Percentiles rank a stretch among this genome's conserved stretches.
phyloP scores from a whole-genome alignment of 2,329 filamentous ascomycete genomes.

The Phaeosphaeria sp. region DNA sequence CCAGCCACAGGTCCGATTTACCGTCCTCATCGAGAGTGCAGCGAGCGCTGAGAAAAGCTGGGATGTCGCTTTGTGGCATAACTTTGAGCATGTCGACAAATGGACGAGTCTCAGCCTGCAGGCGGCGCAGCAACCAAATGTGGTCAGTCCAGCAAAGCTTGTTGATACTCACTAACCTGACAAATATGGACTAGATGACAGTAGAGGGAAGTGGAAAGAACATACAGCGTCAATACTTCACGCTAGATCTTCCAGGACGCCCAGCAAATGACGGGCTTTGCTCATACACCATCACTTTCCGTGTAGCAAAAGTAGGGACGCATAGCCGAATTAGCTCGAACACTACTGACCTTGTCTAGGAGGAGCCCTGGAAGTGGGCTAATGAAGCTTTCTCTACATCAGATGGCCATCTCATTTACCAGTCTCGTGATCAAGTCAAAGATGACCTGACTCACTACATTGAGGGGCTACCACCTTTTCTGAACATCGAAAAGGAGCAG shows the following conservation, averaged over 20 bases:
- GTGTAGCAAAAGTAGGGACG: constrained; percentile 48
- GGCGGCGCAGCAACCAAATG: constrained; percentile 32
- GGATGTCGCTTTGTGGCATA: constrained; percentile 80
- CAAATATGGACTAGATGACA: constrained; percentile 31
- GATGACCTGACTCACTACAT: constrained; percentile 64
- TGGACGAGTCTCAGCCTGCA: constrained; percentile 67
- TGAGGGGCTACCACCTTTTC: constrained; percentile 61
- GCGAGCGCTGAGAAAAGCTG: constrained; percentile 63
- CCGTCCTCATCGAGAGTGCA: constrained; percentile 73
- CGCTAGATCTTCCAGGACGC: constrained; percentile 53
- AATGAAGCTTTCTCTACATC: constrained; percentile 67
- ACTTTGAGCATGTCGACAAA: constrained; percentile 62
- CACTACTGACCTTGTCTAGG: constrained; percentile 14
- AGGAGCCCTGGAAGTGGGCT: constrained; percentile 73
- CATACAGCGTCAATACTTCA: constrained; percentile 60
- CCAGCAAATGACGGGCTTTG: constrained; percentile 57
- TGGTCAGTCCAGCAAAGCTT: constrained; percentile 24
- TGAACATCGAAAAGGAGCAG: constrained; percentile 60
- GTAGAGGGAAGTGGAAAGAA: constrained; percentile 18
- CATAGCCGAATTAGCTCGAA: no score
- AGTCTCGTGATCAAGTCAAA: constrained; percentile 41
- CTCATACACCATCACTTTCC: constrained; percentile 76
- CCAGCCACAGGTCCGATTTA: constrained; percentile 61
- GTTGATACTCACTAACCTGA: no score
- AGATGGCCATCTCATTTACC: constrained; percentile 69